Conservation (phyloP, 2,329 filamentous ascomycete genomes). For the Phoma sp. region DNA sequence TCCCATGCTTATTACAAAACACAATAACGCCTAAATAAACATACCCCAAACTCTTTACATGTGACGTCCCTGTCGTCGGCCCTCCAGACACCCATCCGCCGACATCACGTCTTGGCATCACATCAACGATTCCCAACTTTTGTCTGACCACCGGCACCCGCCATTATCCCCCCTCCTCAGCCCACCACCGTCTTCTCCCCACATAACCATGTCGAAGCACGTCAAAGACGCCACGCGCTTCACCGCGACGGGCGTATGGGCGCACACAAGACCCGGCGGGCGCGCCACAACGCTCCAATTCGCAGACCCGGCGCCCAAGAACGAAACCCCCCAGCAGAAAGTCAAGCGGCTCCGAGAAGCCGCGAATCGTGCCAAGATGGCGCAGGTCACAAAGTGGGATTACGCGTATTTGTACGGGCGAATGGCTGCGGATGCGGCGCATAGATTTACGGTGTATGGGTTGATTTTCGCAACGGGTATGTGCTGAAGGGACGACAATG, state of each 20-base stretch:
- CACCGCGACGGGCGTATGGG: constrained; percentile 73
- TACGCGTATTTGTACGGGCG: constrained; percentile 45
- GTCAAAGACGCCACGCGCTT: constrained; percentile 82
- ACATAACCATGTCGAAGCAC: constrained; percentile 63
- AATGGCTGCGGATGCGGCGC: constrained; percentile 62
- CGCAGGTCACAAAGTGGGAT: constrained; percentile 62
- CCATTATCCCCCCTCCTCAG: constrained; percentile 27
- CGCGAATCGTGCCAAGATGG: constrained; percentile 54
- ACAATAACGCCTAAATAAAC: no score
- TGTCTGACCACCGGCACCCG: constrained; percentile 32
- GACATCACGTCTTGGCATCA: constrained; percentile 34
- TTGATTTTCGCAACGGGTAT: constrained; percentile 68
- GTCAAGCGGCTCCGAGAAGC: constrained; percentile 59
- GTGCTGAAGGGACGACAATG: constrained; percentile 12
- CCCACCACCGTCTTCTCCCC: constrained; percentile 12
- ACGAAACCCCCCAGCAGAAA: constrained; percentile 61
- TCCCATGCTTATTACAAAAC: no score
- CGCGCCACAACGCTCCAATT: constrained; percentile 49
- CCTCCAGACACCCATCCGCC: constrained; percentile 4
- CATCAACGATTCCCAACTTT: constrained; percentile 38
- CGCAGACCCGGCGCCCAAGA: constrained; percentile 49
- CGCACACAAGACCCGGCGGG: constrained; percentile 64
- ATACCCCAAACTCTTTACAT: no score
- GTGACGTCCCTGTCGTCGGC: constrained; percentile 5
- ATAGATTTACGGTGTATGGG: constrained; percentile 64